Evolutionary conservation across 176 grass and related monocot species (phyloP).

Genomic region (Rhynchospora pubera): DNA sequence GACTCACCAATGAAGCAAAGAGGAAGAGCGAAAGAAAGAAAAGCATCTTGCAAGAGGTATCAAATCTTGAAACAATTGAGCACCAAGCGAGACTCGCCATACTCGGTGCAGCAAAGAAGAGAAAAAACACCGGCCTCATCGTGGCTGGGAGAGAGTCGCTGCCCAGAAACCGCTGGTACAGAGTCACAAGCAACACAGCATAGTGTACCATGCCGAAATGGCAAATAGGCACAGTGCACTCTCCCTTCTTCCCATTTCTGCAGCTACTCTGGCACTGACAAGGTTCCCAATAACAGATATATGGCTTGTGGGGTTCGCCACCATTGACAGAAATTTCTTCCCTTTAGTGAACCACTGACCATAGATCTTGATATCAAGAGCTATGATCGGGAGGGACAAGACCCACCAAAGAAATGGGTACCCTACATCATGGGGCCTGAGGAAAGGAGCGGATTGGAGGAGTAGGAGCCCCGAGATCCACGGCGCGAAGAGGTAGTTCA

Average conservation of each 20-base stretch:
- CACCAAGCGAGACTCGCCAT: constrained; percentile 51
- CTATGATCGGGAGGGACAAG: constrained; percentile 45
- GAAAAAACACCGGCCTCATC: constrained; percentile 75
- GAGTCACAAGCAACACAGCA: constrained; percentile 63
- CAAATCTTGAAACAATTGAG: constrained; percentile 41
- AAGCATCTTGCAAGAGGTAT: constrained; percentile 37
- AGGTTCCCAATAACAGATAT: constrained; percentile 64
- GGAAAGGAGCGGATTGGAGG: constrained; percentile 37
- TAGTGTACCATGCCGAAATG: constrained; percentile 60
- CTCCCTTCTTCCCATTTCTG: constrained; percentile 45
- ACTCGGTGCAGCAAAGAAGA: constrained; percentile 54
- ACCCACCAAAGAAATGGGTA: constrained; percentile 33
- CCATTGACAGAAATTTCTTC: constrained; percentile 53
- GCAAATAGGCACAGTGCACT: constrained; percentile 43
- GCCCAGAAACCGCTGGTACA: constrained; percentile 57
- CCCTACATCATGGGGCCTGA: background rate
- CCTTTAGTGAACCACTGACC: constrained; percentile 71
- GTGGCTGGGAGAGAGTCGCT: constrained; percentile 46
- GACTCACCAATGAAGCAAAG: constrained; percentile 44
- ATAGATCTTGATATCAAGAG: constrained; percentile 68
- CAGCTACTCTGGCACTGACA: constrained; percentile 37
- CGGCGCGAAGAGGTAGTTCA: constrained; percentile 80
- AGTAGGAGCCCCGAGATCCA: constrained; percentile 71
- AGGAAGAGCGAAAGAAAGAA: constrained; percentile 75
- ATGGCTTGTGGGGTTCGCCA: constrained; percentile 64